Percentiles rank a stretch among this genome's conserved stretches.
These are phyloP conservation scores for Podospora pseudoanserina DNA, from an alignment of 495 filamentous ascomycete species.

Conservation along the genomic window DNA sequence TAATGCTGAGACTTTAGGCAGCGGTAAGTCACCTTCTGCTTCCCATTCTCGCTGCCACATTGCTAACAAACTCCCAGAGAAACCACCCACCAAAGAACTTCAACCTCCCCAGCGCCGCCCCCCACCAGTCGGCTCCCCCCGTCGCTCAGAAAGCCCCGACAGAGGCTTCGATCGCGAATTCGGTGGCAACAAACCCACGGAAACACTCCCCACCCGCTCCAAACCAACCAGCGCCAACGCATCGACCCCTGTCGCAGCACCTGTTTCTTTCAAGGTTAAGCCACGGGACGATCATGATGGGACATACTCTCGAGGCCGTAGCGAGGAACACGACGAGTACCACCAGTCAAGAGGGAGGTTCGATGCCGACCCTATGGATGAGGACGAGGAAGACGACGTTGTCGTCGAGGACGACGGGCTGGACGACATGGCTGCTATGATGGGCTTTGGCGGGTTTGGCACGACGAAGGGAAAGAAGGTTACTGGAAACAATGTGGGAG, in stretches of 20 bases:
- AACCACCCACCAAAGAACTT: constrained; percentile 30
- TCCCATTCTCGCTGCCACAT: not conserved
- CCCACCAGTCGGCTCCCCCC: constrained; percentile 31
- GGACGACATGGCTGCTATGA: constrained; percentile 70
- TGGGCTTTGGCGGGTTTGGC: constrained; percentile 85
- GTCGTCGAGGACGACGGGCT: constrained; percentile 63
- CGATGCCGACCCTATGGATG: constrained; percentile 43
- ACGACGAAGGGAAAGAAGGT: constrained; percentile 90
- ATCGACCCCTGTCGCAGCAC: constrained; percentile 30
- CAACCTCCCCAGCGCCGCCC: constrained; percentile 19
- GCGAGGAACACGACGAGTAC: constrained; percentile 22
- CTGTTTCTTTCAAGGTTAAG: constrained; percentile 39
- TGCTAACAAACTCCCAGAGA: constrained; percentile 9
- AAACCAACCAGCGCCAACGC: constrained; percentile 40
- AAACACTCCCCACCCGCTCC: constrained; percentile 24
- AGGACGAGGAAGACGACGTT: constrained; percentile 44
- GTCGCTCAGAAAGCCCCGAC: constrained; percentile 20
- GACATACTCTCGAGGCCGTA: constrained; percentile 17
- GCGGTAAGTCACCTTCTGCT: not conserved
- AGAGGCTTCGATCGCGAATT: constrained; percentile 3
- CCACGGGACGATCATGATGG: constrained; percentile 33
- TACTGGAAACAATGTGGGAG: constrained; percentile 80
- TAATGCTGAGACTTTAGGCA: not conserved
- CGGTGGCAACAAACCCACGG: not conserved
- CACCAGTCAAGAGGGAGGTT: constrained; percentile 22